phyloP scores from a whole-genome alignment of 2,329 filamentous ascomycete species.

The Fusarium odoratissimum region DNA sequence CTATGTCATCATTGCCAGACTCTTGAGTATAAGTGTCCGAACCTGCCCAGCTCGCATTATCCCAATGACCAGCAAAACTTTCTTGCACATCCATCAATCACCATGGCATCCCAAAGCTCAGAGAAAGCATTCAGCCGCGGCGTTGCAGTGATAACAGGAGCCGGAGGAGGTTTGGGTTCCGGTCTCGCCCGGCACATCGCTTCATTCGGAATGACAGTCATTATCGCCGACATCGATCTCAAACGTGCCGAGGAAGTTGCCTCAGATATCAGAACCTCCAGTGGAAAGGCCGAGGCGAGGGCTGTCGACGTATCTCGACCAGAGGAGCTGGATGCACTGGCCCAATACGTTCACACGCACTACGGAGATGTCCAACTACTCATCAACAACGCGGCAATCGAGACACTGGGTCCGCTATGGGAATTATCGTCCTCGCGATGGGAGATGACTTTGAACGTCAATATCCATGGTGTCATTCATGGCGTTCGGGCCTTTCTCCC shows the following conservation, averaged over 20 bases:
- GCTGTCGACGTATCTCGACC: neutral
- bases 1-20: neutral
- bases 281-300: neutral
- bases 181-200: neutral
- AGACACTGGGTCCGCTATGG: neutral
- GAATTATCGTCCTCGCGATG: neutral
- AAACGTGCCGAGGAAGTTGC: neutral
- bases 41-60: rapidly evolving
- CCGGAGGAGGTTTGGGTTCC: neutral
- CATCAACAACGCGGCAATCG: neutral
- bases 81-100: rapidly evolving
- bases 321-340: neutral
- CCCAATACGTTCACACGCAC: neutral
- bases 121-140: neutral
- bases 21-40: neutral
- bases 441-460: neutral
- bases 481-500: neutral
- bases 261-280: rapidly evolving
- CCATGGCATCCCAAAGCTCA: neutral
- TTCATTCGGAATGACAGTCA: neutral
- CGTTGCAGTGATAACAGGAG: neutral
- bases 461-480: neutral
- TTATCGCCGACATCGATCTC: neutral
- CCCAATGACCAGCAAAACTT: rapidly evolving
- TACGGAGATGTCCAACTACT: neutral